Conservation (phyloP, 2,329 filamentous ascomycete genomes). For the Fusarium tupiense region DNA sequence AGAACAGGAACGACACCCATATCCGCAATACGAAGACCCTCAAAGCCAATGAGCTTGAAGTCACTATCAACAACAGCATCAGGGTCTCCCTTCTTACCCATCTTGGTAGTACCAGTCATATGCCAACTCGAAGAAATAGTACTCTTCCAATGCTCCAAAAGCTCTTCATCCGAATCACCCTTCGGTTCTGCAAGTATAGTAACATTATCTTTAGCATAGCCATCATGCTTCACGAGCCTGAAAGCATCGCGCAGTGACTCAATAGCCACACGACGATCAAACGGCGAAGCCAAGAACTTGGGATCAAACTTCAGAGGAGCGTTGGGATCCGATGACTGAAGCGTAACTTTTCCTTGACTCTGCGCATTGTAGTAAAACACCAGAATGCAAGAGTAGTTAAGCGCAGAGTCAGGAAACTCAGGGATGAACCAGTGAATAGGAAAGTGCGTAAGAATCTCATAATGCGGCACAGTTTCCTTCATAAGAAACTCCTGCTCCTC, state of each 20-base stretch:
- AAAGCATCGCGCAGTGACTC: constrained; percentile 58
- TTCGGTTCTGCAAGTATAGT: constrained; percentile 54
- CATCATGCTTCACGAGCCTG: constrained; percentile 52
- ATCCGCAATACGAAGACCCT: constrained; percentile 34
- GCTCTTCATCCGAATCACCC: constrained; percentile 62
- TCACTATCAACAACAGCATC: constrained; percentile 59
- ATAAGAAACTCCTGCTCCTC: constrained; percentile 56
- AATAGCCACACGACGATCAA: constrained; percentile 61
- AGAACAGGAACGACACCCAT: constrained; percentile 47
- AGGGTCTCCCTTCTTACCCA: constrained; percentile 58
- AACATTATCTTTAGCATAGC: constrained; percentile 56
- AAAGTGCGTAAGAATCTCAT: constrained; percentile 62
- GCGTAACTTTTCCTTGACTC: constrained; percentile 59
- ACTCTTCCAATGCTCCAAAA: constrained; percentile 57
- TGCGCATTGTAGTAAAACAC: constrained; percentile 65
- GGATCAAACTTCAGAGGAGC: constrained; percentile 64
- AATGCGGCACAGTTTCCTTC: constrained; percentile 64
- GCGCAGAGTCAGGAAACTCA: constrained; percentile 46
- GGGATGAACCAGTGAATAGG: constrained; percentile 56
- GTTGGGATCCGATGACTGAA: constrained; percentile 62
- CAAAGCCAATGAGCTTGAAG: constrained; percentile 32
- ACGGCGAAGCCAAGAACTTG: constrained; percentile 62
- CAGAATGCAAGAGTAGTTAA: constrained; percentile 55
- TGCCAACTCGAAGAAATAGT: constrained; percentile 61
- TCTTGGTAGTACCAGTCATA: constrained; percentile 66